Percentiles rank a stretch among this genome's conserved stretches.
phyloP scores from a whole-genome alignment of 1,139 yeast genomes.

The Magnusiomyces sp. region DNA sequence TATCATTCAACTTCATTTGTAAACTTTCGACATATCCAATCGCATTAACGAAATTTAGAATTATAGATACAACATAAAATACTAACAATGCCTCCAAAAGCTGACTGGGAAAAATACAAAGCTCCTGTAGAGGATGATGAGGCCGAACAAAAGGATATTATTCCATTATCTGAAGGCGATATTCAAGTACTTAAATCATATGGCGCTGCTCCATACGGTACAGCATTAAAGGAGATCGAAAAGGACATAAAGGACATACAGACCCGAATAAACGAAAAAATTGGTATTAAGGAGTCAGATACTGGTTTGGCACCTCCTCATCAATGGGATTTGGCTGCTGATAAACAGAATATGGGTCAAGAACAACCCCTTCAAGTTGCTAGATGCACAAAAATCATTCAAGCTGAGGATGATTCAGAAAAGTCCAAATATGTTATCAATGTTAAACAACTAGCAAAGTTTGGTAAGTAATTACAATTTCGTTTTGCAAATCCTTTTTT shows the following conservation, averaged over 20 bases:
- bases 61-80: not conserved
- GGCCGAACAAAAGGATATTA: conserved; percentile 55
- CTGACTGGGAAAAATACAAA: conserved; percentile 95
- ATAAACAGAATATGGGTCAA: conserved; percentile 82
- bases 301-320: conserved; percentile 95
- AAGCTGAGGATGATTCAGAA: conserved; percentile 57
- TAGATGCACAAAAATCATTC: conserved; percentile 94
- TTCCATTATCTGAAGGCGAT: conserved; percentile 90
- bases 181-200: conserved; percentile 93
- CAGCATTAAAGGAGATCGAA: conserved; percentile 69
- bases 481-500: not conserved
- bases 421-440: conserved; percentile 90
- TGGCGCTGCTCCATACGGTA: conserved; percentile 95
- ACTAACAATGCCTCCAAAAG: conserved; percentile 63
- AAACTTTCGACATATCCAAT: not conserved
- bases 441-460: conserved; percentile 95
- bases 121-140: conserved; percentile 72
- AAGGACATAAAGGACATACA: conserved; percentile 78
- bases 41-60: too few species aligned
- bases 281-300: conserved; percentile 89
- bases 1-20: too few species aligned
- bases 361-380: conserved; percentile 98
- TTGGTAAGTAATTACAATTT: conserved; percentile 27
- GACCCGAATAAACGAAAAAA: conserved; percentile 81
- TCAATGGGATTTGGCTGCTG: conserved; percentile 96